Evolutionary conservation across 352 stramenopile species (phyloP).

Genomic region (Thalassiosira exigua): DNA sequence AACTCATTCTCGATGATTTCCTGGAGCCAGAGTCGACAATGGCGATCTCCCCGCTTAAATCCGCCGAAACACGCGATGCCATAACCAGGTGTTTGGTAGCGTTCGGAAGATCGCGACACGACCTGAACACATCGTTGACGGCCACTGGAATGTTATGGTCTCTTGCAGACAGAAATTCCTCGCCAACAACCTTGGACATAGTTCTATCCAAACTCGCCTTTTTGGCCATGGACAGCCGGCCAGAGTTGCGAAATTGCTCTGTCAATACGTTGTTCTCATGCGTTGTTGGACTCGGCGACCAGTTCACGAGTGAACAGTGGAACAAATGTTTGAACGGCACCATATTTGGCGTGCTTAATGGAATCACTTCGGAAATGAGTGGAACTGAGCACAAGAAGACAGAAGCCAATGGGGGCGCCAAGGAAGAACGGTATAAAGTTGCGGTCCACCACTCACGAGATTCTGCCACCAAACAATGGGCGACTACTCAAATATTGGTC

Average conservation of each 20-base stretch:
- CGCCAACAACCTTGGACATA: slow-evolving; percentile 69
- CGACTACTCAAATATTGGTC: slow-evolving; percentile 94
- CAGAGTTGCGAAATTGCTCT: slow-evolving; percentile 94
- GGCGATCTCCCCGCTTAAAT: slow-evolving; percentile 73
- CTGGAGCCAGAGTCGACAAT: slow-evolving; percentile 87
- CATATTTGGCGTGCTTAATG: slow-evolving; percentile 89
- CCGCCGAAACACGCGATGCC: slow-evolving; percentile 72
- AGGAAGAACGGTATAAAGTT: slow-evolving; percentile 75
- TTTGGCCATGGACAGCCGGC: slow-evolving; percentile 91
- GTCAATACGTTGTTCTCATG: slow-evolving; percentile 98
- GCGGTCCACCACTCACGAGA: slow-evolving; percentile 96
- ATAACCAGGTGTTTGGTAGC: slow-evolving; percentile 92
- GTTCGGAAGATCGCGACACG: slow-evolving; percentile 92
- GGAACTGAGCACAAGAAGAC: slow-evolving; percentile 38
- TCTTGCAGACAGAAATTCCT: slow-evolving; percentile 85
- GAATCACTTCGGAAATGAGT: slow-evolving; percentile 52
- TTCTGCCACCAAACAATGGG: slow-evolving; percentile 95
- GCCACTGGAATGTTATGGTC: slow-evolving; percentile 96
- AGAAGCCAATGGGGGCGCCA: slow-evolving; percentile 25
- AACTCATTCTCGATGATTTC: slow-evolving; percentile 96
- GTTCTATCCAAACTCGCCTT: slow-evolving; percentile 81
- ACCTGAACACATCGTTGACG: slow-evolving; percentile 98
- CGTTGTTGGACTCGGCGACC: slow-evolving; percentile 92
- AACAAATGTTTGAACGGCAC: slow-evolving; percentile 92
- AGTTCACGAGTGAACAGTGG: slow-evolving; percentile 92